A percentile compares a stretch with the other conserved stretches of the same genome.
Conservation (phyloP, 148 eudicot species). For the Amaranthus cruentus region DNA sequence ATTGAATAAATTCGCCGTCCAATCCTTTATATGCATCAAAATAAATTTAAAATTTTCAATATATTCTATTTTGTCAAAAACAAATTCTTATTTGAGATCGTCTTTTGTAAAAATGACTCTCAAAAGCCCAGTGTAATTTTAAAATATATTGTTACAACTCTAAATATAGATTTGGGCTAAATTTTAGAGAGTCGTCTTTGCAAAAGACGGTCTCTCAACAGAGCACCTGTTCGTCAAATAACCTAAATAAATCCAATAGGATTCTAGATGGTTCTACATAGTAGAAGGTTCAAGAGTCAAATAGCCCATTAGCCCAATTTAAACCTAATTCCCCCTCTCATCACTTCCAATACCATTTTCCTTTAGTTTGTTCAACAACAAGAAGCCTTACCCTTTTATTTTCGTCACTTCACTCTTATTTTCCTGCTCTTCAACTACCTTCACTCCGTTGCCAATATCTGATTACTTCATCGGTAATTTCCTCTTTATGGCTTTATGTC, state of each 20-base stretch:
- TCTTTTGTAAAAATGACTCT: too few relatives aligned
- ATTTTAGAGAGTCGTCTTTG: too few relatives aligned
- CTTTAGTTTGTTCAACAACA: not conserved
- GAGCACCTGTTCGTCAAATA: too few relatives aligned
- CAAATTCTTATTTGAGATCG: too few relatives aligned
- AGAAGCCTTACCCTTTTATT: not conserved
- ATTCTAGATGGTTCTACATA: conserved; percentile 25
- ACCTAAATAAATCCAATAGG: not conserved
- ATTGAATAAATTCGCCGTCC: too few relatives aligned
- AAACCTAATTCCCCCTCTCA: conserved; percentile 1
- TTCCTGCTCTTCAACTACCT: not conserved
- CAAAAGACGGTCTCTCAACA: too few relatives aligned
- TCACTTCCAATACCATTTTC: too few relatives aligned
- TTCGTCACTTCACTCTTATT: not conserved
- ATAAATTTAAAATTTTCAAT: too few relatives aligned
- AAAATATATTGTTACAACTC: too few relatives aligned
- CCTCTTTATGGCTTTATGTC: not conserved
- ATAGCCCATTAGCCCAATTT: conserved; percentile 1
- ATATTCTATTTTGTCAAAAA: too few relatives aligned
- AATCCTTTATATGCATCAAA: too few relatives aligned
- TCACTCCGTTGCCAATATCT: not conserved
- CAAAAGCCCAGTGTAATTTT: too few relatives aligned
- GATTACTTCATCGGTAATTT: not conserved
- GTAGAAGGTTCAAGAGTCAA: conserved; percentile 22
- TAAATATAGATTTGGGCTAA: not conserved